Base-by-base conservation (phyloP, 768 basidiomycete genomes). In the Termitomyces sp. region DNA sequence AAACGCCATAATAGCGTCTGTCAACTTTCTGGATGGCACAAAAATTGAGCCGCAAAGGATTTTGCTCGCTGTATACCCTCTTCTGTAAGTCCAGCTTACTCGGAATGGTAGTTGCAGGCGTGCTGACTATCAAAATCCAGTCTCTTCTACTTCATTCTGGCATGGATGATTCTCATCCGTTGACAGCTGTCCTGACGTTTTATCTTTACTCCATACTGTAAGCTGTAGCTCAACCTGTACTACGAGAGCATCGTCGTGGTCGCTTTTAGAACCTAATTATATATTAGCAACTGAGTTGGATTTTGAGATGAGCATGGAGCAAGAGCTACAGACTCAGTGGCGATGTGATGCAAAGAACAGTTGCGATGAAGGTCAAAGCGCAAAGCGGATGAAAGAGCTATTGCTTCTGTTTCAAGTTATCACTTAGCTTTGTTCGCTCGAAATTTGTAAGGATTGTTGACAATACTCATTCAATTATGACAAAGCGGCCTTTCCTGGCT, bases 131-230 rank as follows among this genome's bases (percentile, higher is more conserved):
- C 18, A 20, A 24, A 38, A 14, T 43, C 1, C 63, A 92, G 92
- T 45, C 76, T 97, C 33, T 96, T 97, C 71, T 97, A 95, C 69
- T 95, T 95, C 72, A 86, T 96, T 63, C 75, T 97, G 41, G 92
- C 93, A 3, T 96, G 94, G 94, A 96, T 96, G 94, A 95, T 96
- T 63, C 77, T 96, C 65, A 95, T 96, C 62, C 91, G 94, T 71
- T 95, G 71, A 52, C 6, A 3, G 18, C 8, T 28, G 36, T 52
- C 38, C 30, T 40, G 18, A 71, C 28, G 22, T 18, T 28, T 53
- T 14, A 43, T 30, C 26, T 40, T 53, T 20, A 53, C n/a, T 30
- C 38, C 36, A 49, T 46, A 50, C 28, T 36, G 46, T 36, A 56
- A 44, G 32, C 51, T 56, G 20, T 18, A 52, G 26, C 38, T 52